phyloP scores from a whole-genome alignment of 768 basidiomycete species.

The Podaxis pistillaris region DNA sequence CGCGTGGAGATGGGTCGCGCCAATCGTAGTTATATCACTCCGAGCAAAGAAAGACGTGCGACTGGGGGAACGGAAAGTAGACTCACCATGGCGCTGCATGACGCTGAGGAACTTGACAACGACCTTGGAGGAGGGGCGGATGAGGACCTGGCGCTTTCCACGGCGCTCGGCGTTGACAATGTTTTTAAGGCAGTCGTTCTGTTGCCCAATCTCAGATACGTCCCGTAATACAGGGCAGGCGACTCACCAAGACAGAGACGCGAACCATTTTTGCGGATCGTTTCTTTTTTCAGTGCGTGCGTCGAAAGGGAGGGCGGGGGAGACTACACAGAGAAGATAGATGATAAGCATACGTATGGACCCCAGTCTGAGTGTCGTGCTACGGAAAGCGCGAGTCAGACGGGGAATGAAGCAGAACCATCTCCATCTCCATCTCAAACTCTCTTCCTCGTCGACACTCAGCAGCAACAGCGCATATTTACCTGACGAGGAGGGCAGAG shows the following conservation, averaged over 20 bases:
- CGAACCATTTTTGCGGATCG: conserved; percentile 64
- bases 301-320: conserved; percentile 21
- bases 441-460: conserved; percentile 14
- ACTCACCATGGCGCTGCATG: conserved; percentile 97
- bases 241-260: conserved; percentile 81
- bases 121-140: conserved; percentile 97
- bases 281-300: background rate
- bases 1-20: conserved; percentile 57
- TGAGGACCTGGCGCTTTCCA: conserved; percentile 98
- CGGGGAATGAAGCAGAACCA: conserved; percentile 29
- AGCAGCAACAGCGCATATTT: conserved; percentile 28
- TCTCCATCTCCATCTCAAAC: background rate
- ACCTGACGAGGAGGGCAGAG: conserved; percentile 33
- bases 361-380: conserved; percentile 85
- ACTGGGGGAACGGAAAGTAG: conserved; percentile 6
- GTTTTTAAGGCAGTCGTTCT: conserved; percentile 79
- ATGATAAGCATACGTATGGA: conserved; percentile 33
- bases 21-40: conserved; percentile 84
- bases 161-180: conserved; percentile 99
- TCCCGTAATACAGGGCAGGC: background rate
- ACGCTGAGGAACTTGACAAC: conserved; percentile 96
- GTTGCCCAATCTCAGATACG: conserved; percentile 1
- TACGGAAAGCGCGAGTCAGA: conserved; percentile 82
- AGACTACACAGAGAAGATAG: conserved; percentile 4
- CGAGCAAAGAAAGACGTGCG: conserved; percentile 33